These are phyloP conservation scores for Fusarium acutatum DNA, from an alignment of 2,329 filamentous ascomycete genomes.

Conservation along the genomic window DNA sequence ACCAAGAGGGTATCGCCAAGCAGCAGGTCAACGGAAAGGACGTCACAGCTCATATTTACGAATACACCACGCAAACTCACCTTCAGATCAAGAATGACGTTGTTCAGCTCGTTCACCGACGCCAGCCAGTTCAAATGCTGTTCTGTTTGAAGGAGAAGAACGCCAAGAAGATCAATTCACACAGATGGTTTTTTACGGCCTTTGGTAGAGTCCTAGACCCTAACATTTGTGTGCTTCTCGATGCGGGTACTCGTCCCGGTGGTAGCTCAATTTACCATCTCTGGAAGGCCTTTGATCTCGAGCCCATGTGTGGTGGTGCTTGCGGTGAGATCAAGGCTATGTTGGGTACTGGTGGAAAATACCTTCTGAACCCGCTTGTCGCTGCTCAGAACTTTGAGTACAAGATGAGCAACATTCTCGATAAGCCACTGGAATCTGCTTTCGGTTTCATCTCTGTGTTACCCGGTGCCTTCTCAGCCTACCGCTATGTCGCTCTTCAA, in stretches of 20 bases:
- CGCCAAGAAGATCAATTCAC: conserved; percentile 99
- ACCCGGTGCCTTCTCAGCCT: conserved; percentile 97
- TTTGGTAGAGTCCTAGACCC: conserved; percentile 93
- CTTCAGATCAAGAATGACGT: conserved; percentile 90
- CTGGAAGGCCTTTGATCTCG: conserved; percentile 98
- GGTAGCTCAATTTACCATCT: conserved; percentile 96
- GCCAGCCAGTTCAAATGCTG: conserved; percentile 92
- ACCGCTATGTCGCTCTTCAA: conserved; percentile 91
- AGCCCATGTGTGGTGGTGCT: conserved; percentile 96
- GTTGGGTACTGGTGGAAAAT: conserved; percentile 84
- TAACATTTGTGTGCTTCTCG: conserved; percentile 95
- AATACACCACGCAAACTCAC: conserved; percentile 88
- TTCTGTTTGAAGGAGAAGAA: conserved; percentile 99
- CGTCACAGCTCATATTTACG: conserved; percentile 97
- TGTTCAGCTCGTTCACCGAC: conserved; percentile 83
- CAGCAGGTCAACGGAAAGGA: conserved; percentile 97
- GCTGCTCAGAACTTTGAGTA: conserved; percentile 99
- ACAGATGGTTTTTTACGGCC: conserved; percentile 98
- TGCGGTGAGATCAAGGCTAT: conserved; percentile 99
- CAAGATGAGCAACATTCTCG: conserved; percentile 99
- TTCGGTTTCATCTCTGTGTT: conserved; percentile 98
- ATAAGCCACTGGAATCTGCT: conserved; percentile 95
- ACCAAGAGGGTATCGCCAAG: conserved; percentile 98
- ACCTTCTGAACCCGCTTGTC: conserved; percentile 90
- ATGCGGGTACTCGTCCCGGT: conserved; percentile 94